Evolutionary conservation across 1,284 basidiomycete genomes (phyloP).

Genomic region (Cutaneotrichosporon cavernicola): DNA sequence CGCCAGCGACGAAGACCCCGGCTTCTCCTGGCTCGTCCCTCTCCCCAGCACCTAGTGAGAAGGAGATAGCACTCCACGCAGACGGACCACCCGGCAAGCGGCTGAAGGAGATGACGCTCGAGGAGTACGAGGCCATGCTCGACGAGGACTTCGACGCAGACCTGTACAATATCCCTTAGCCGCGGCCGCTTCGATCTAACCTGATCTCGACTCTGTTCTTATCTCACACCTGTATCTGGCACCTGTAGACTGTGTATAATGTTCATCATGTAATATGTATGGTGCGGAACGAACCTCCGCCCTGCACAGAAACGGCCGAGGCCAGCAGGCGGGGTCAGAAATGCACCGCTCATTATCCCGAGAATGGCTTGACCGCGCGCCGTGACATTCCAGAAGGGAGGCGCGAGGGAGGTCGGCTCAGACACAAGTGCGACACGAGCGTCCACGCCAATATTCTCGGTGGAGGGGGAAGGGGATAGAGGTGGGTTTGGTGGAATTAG

Average conservation of each 20-base stretch:
- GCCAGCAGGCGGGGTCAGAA: slow-evolving; percentile 39
- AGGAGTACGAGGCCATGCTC: slow-evolving; percentile 47
- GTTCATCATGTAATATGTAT: slow-evolving; percentile 18
- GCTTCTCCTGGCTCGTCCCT: background rate
- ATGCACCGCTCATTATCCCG: slow-evolving; percentile 36
- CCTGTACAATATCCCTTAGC: slow-evolving; percentile 2
- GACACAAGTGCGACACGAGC: slow-evolving; percentile 2
- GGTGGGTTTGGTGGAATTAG: background rate
- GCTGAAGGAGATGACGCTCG: slow-evolving; percentile 30
- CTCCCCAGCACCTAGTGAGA: slow-evolving; percentile 2
- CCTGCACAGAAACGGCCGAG: slow-evolving; percentile 19
- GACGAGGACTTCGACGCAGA: slow-evolving; percentile 32
- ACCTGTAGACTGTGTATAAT: background rate
- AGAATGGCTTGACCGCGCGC: slow-evolving; percentile 15
- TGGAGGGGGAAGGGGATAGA: background rate
- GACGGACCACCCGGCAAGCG: slow-evolving; percentile 10
- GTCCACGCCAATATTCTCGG: slow-evolving; percentile 10
- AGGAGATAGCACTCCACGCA: background rate
- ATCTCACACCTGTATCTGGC: background rate
- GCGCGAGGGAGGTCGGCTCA: slow-evolving; percentile 10
- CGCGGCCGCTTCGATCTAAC: background rate
- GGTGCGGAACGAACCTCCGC: slow-evolving; percentile 42
- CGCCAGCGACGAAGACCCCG: background rate
- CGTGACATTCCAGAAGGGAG: slow-evolving; percentile 3
- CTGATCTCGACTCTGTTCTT: background rate